Evolutionary conservation across 192 early-diverging fungal species (phyloP), one percentile per base, ranked within the genome.

Genomic region (Backusella macrospora): DNA sequence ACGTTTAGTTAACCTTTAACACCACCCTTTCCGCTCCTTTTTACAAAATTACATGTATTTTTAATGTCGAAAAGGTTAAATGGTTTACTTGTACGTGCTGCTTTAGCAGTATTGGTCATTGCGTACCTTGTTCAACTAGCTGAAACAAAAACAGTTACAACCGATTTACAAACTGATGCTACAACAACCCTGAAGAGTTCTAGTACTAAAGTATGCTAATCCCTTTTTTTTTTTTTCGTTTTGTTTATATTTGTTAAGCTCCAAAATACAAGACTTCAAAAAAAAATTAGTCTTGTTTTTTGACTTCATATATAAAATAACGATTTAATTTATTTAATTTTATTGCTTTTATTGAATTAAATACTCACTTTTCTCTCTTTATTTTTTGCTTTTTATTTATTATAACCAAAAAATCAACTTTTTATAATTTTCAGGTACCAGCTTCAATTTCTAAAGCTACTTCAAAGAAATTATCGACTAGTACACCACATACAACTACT

Each of bases 271-370:
- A 59, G 52, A 59, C 21, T 26, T 59, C 52, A 26, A n/a, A n/a
- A n/a, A n/a, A n/a, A n/a, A n/a, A 34, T 59, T 59, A 59, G 52
- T 59, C 52, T 59, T 59, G 52, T 59, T 59, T 59, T 59, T 59
- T 8, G 26, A 9, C 26, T 59, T 59, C 26, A 59, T 59, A 59
- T 26, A 13, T 23, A 59, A 59, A 59, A 59, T 34, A 34, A 34
- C 21, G 26, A 26, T 59, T 59, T 59, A 59, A 59, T 26, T 59
- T 59, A 26, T 18, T 59, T 59, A 59, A 59, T 59, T 26, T 59
- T 21, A 59, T 59, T 59, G 9, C 52, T 26, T 59, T 59, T 59
- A 59, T 59, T 59, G 21, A 21, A 23, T 59, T 29, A 26, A 34
- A 34, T 59, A 26, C 52, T 59, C 26, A 59, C 21, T 23, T 59